Evolutionary conservation across 2,329 filamentous ascomycete species (phyloP).

Genomic region (Hymenoscyphus occultus): DNA sequence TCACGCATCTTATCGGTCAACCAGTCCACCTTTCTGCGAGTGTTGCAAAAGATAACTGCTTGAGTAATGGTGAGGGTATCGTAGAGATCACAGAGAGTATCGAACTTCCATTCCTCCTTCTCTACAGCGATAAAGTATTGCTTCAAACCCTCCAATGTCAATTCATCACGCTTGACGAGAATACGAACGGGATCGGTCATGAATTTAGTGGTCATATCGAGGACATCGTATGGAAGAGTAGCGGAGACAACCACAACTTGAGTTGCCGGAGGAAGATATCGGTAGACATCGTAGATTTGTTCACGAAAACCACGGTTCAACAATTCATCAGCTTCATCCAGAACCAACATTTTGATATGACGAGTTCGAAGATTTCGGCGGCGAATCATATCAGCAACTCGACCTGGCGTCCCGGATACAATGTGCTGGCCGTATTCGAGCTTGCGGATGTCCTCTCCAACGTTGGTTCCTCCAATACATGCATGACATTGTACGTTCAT

Average conservation of each 20-base stretch:
- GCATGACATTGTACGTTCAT: conserved; percentile 99
- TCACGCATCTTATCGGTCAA: conserved; percentile 98
- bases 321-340: conserved; percentile 74
- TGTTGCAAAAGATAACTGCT: conserved; percentile 99
- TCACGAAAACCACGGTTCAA: conserved; percentile 95
- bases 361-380: conserved; percentile 69
- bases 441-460: conserved; percentile 96
- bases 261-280: conserved; percentile 91
- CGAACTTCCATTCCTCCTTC: conserved; percentile 99
- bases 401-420: conserved; percentile 94
- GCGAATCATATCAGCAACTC: conserved; percentile 83
- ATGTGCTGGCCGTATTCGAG: conserved; percentile 98
- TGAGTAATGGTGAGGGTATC: conserved; percentile 99
- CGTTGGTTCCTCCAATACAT: conserved; percentile 96
- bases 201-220: conserved; percentile 99
- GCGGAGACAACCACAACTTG: conserved; percentile 98
- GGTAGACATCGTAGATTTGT: conserved; percentile 99
- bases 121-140: conserved; percentile 99
- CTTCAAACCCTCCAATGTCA: conserved; percentile 95
- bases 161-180: conserved; percentile 95
- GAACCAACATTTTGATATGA: conserved; percentile 75
- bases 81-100: conserved; percentile 97
- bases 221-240: conserved; percentile 93
- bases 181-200: conserved; percentile 98
- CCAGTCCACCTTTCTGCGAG: conserved; percentile 99